These are phyloP conservation scores for Lachancea cidri DNA, from an alignment of 805 yeast species.

Conservation along the genomic window DNA sequence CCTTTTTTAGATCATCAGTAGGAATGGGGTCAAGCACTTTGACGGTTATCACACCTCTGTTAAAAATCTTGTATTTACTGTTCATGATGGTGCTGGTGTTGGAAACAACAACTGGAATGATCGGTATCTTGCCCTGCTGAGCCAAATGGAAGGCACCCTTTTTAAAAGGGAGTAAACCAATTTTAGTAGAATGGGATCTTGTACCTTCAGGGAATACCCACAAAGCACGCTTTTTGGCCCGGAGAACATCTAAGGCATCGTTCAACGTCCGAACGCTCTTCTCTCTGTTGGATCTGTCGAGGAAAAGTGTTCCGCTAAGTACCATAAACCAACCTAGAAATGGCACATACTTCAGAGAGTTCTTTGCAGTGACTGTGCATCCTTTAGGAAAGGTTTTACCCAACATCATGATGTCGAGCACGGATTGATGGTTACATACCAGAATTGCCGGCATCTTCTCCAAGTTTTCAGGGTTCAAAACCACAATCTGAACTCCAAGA, in stretches of 20 bases:
- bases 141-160: constrained; percentile 99
- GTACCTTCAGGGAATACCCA: constrained; percentile 98
- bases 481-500: constrained; percentile 64
- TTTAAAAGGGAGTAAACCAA: constrained; percentile 80
- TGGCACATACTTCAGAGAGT: constrained; percentile 77
- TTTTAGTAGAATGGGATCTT: constrained; percentile 66
- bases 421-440: constrained; percentile 87
- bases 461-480: constrained; percentile 61
- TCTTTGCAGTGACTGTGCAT: constrained; percentile 90
- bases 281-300: constrained; percentile 74
- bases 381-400: constrained; percentile 84
- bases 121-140: constrained; percentile 82
- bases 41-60: constrained; percentile 68
- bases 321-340: constrained; percentile 96
- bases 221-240: constrained; percentile 60
- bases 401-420: constrained; percentile 73
- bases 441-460: constrained; percentile 67
- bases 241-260: constrained; percentile 58
- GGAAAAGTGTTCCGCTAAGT: constrained; percentile 82
- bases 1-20: constrained; percentile 64
- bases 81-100: constrained; percentile 75
- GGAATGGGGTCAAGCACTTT: constrained; percentile 78
- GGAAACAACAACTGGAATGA: constrained; percentile 82
- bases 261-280: constrained; percentile 74
- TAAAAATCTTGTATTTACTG: constrained; percentile 57